Evolutionary conservation across 2,329 filamentous ascomycete species (phyloP), one percentile per base, ranked within the genome.

Genomic region (Triangularia setosa): DNA sequence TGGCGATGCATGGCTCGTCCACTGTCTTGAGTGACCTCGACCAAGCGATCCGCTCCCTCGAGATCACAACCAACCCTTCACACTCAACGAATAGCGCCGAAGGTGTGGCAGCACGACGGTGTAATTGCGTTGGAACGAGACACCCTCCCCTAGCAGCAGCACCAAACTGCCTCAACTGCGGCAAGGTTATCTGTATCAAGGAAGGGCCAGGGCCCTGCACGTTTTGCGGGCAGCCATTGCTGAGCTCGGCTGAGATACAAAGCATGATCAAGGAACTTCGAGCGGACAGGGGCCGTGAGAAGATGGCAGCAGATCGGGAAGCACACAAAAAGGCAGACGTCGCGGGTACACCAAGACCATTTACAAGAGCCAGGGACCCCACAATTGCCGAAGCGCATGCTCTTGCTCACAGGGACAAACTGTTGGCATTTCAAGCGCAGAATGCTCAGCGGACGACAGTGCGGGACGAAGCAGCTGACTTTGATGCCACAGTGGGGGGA

Each of bases 161-260:
- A 0, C 95, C 95, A 0, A 99, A 98, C 75, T 99, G 95, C 74
- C 79, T 96, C 16, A 89, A 85, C 54, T 99, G 95, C 72, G 95
- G 95, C 65, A 98, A 98, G 75, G 92, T 99, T 12, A 89, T 98
- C 62, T 99, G 95, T 75, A 87, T 96, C 24, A 93, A 95, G 72
- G 93, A 99, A 77, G 95, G 95, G 0, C 82, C 98, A 0, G 94
- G 94, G 0, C 94, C 94, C 0, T 99, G 95, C 76, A 97, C 94
- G 0, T 97, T 91, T 73, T 99, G 95, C 78, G 87, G 88, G 0
- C 82, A 84, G 0, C 87, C 92, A 0, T 80, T 99, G 0, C 80
- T 99, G 7, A 88, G 84, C 28, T 75, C 85, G 0, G 79, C 84
- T 3, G 93, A 98, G 62, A 86, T 97, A 9, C 90, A 96, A 72